phyloP scores from a whole-genome alignment of 2,329 filamentous ascomycete species.

The Ceratocystis eucalypticola region DNA sequence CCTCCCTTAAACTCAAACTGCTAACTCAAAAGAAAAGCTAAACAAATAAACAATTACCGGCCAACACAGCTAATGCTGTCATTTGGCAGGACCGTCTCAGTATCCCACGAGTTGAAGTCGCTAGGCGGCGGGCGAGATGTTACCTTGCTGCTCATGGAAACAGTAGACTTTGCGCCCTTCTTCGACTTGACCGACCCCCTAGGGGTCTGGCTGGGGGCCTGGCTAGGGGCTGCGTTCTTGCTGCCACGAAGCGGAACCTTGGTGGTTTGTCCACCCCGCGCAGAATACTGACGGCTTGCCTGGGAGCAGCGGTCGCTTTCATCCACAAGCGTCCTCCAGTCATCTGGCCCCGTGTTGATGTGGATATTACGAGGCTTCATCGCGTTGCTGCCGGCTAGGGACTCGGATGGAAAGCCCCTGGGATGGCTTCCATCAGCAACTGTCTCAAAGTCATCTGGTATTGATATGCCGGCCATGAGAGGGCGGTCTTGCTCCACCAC shows the following conservation, averaged over 20 bases:
- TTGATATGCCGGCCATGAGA: not conserved
- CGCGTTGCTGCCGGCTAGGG: not conserved
- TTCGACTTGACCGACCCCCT: not conserved
- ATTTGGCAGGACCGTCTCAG: slow-evolving; percentile 42
- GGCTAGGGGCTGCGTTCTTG: slow-evolving; percentile 9
- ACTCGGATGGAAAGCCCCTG: not conserved
- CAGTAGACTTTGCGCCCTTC: not conserved
- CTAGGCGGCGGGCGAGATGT: slow-evolving; percentile 32
- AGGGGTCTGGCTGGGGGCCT: slow-evolving; percentile 8
- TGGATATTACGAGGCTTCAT: slow-evolving; percentile 12
- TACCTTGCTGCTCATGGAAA: slow-evolving; percentile 22
- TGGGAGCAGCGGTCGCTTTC: not conserved
- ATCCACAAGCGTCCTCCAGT: slow-evolving; percentile 9
- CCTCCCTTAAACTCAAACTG: not conserved
- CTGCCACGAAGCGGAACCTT: slow-evolving; percentile 1
- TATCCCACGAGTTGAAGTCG: slow-evolving; percentile 32
- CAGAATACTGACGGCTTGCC: not conserved
- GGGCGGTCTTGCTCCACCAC: slow-evolving; percentile 9
- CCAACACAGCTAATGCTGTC: slow-evolving; percentile 52
- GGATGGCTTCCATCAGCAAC: not conserved
- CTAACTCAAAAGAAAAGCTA: not conserved
- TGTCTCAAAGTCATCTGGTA: slow-evolving; percentile 14
- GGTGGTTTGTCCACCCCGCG: not conserved
- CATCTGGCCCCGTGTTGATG: not conserved
- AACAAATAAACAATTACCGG: slow-evolving; percentile 19